Evolutionary conservation across 2,329 filamentous ascomycete genomes (phyloP), one percentile per base, ranked within the genome.

Genomic region (Pseudogymnoascus sp.): DNA sequence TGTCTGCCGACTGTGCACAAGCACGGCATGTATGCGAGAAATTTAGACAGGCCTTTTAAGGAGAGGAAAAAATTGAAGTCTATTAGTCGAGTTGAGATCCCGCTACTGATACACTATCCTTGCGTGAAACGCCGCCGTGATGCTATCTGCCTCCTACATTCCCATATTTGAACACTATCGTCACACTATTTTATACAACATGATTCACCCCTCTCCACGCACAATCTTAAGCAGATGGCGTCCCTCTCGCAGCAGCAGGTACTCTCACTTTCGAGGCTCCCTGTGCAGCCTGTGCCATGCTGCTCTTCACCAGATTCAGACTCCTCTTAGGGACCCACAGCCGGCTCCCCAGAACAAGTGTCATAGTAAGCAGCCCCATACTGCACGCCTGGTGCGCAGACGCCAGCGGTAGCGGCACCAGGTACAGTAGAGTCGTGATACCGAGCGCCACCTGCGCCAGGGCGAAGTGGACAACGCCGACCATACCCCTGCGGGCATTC

Each of bases 381-480:
- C 88, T 90, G 40, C 95, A 93, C 1, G 95, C 95, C 77, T 99
- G 95, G 75, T 99, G 95, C 7, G 91, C 87, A 2, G 93, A 92
- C 0, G 93, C 95, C 9, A 99, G 79, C 66, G 89, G 88, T 2
- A 88, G 89, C 4, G 96, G 95, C 0, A 99, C 93, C 74, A 99
- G 88, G 78, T 97, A 97, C 70, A 96, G 88, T 65, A 99, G 81
- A 0, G 95, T 99, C 67, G 83, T 86, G 74, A 99, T 96, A 23
- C 95, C 95, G 4, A 99, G 83, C 0, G 86, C 80, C 26, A 91
- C 93, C 77, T 99, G 95, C 68, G 96, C 66, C 64, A 83, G 84
- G 1, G 90, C 91, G 17, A 97, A 84, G 71, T 95, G 92, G 19
- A 97, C 85, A 11, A 97, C 81, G 4, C 93, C 93, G 59, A 86